phyloP scores from a whole-genome alignment of 2,329 filamentous ascomycete species.

The Apiospora sp. region DNA sequence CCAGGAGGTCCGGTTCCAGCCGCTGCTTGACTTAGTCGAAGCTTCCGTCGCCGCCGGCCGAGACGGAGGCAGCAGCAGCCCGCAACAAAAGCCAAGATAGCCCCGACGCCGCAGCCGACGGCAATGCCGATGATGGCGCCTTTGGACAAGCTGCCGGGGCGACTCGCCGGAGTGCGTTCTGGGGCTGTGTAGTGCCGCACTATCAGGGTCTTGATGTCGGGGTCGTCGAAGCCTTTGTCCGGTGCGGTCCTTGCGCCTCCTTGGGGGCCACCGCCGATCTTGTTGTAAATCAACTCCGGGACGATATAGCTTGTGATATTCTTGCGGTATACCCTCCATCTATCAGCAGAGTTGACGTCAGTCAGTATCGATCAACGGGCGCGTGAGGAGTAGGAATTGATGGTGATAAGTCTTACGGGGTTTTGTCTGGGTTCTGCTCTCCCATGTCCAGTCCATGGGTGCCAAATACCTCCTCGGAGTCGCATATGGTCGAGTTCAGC shows the following conservation, averaged over 20 bases:
- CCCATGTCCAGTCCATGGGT: slow-evolving; percentile 65
- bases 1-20: neutral
- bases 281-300: slow-evolving; percentile 57
- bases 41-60: neutral
- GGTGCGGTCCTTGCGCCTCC: slow-evolving; percentile 63
- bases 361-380: neutral
- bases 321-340: slow-evolving; percentile 60
- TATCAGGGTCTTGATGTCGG: slow-evolving; percentile 62
- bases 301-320: slow-evolving; percentile 62
- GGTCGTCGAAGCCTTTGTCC: slow-evolving; percentile 55
- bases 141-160: slow-evolving; percentile 35
- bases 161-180: slow-evolving; percentile 59
- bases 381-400: neutral
- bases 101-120: slow-evolving; percentile 17
- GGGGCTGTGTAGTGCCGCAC: slow-evolving; percentile 55
- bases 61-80: slow-evolving; percentile 3
- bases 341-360: neutral
- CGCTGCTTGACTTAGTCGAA: neutral
- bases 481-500: slow-evolving; percentile 52
- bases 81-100: neutral
- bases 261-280: slow-evolving; percentile 57
- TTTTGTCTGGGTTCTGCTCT: slow-evolving; percentile 53
- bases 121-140: slow-evolving; percentile 23
- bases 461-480: slow-evolving; percentile 60
- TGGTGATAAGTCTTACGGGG: slow-evolving; percentile 34